Evolutionary conservation across 257 asterid species (phyloP), one percentile per base, ranked within the genome.

Genomic region (Solanum piurae): DNA sequence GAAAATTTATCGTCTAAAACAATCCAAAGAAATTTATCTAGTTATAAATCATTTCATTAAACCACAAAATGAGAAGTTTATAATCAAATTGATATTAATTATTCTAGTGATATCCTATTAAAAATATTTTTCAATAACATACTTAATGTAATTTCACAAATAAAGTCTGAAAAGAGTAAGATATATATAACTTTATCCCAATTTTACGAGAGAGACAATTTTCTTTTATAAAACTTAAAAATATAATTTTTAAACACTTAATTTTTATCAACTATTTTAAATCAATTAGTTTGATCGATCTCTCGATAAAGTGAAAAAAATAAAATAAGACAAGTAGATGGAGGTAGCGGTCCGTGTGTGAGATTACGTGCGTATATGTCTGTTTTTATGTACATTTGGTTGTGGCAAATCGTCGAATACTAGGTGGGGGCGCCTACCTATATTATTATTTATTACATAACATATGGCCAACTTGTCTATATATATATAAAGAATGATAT

Each of bases 141-240:
- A 52, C n/a, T 5, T 52, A 16, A 0, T 5, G 0, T 55, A 55
- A 0, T 1, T 55, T 55, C 4, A 18, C 9, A 52, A 0, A 2
- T 20, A 0, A 55, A 18, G 2, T 55, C 4, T 55, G 0, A 7
- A 55, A 55, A 18, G 0, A 55, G 2, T 55, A 55, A 55, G 0
- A 55, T 55, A 1, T 20, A 42, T 42, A 20, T 55, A 55, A 55
- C n/a, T 55, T 20, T 55, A 55, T 55, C 2, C n/a, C 2, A 55
- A 1, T 20, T 18, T 18, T 20, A 2, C 11, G 4, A 49, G 23
- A 49, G 5, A 49, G 0, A 13, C 58, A 49, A 49, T 49, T 49
- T 49, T 49, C 58, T 49, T 13, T 49, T 14, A 49, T 49, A 49
- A 49, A 9, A 21, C 68, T 20, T 62, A n/a, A 68, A 60, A 27